Evolutionary conservation across 164 flowering plant species (phyloP).

Genomic region (Stephania yunnanensis): DNA sequence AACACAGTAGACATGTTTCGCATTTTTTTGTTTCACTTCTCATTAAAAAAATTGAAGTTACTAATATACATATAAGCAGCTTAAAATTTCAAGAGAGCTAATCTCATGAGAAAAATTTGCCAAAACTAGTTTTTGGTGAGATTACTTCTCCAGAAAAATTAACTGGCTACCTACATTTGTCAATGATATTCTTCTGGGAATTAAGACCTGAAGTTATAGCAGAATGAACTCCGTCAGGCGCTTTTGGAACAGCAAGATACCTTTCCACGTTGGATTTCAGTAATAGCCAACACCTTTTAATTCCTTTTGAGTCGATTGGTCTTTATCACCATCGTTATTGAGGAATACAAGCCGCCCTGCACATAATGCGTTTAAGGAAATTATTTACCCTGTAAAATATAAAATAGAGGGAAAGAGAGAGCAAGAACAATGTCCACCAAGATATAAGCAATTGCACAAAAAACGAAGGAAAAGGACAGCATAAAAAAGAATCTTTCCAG

Average conservation of each 20-base stretch:
- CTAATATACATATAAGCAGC: too few relatives aligned
- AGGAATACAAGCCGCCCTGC: slow-evolving; percentile 71
- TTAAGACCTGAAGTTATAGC: not conserved
- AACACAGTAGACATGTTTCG: too few relatives aligned
- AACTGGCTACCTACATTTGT: not conserved
- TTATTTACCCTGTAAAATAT: not conserved
- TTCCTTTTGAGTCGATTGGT: slow-evolving; percentile 25
- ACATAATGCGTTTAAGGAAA: not conserved
- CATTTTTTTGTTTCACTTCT: too few relatives aligned
- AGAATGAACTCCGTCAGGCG: not conserved
- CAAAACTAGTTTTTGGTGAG: too few relatives aligned
- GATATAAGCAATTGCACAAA: not conserved
- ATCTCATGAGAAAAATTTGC: too few relatives aligned
- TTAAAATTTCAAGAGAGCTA: too few relatives aligned
- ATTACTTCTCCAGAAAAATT: not conserved
- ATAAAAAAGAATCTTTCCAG: not conserved
- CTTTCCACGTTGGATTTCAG: slow-evolving; percentile 18
- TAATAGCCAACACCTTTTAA: slow-evolving; percentile 56
- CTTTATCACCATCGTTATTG: slow-evolving; percentile 33
- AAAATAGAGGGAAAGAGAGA: too few relatives aligned
- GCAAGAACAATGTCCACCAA: too few relatives aligned
- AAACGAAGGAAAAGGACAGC: not conserved
- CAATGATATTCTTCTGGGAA: not conserved
- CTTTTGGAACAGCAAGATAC: not conserved
- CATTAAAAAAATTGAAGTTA: too few relatives aligned